Evolutionary conservation across 1,284 basidiomycete species (phyloP), one percentile per base, ranked within the genome.

Genomic region (Ustilago esculenta): DNA sequence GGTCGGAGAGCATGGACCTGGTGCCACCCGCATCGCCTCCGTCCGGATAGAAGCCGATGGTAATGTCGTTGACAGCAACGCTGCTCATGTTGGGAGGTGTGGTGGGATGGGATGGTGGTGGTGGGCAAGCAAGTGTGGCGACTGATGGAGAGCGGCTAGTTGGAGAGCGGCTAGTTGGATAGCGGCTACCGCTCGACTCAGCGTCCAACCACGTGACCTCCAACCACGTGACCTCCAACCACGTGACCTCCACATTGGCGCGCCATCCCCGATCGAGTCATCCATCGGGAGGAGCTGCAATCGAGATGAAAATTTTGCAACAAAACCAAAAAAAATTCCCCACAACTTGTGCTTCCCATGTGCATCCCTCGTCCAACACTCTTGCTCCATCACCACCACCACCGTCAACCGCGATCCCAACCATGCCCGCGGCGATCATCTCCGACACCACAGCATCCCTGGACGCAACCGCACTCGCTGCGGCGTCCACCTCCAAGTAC

Each of bases 401-500:
- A 18, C 24, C 8, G 15, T 9, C 23, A 11, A 23, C 29, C 36
- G 5, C 18, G 8, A 17, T 32, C 15, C 29, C 44, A 34, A 50
- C 9, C 6, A 66, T 66, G 53, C 48, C 65, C n/a, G 35, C 54
- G 29, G 55, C 55, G 5, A 61, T 69, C 34, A 59, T 69, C 10
- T 18, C 59, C 14, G 18, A 54, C 39, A 25, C 54, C 1, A 58
- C 59, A 12, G 63, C 66, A 11, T 61, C 58, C 3, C 51, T 69
- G n/a, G 66, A 63, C 41, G 66, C 59, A 24, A 69, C 66, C 3
- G 46, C 58, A 7, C 54, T 69, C 35, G 50, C 49, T 23, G 50
- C 66, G 23, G 59, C 58, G 18, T 63, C 59, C 5, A 34, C 59
- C 33, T 69, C 66, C 66, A 69, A 63, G 30, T 69, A 52, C 66